phyloP scores from a whole-genome alignment of 148 eudicot genomes.

The Cornus controversa region DNA sequence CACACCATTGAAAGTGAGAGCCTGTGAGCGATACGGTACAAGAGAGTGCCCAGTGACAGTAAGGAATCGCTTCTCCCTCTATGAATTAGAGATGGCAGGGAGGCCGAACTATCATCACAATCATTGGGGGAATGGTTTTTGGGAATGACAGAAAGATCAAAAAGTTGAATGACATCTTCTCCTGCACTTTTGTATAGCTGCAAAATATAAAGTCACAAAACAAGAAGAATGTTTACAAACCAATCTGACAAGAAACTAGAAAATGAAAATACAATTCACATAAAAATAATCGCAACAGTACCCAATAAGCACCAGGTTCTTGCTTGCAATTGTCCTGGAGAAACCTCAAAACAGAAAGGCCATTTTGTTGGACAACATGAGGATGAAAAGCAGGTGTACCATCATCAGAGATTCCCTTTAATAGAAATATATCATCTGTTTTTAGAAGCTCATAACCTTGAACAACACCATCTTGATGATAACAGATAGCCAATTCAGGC shows the following conservation, averaged over 20 bases:
- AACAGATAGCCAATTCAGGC: constrained; percentile 97
- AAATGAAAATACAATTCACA: constrained; percentile 5
- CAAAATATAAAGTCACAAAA: constrained; percentile 6
- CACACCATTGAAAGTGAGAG: constrained; percentile 83
- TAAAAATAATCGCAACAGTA: constrained; percentile 25
- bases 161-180: constrained; percentile 92
- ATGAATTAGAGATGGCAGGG: constrained; percentile 64
- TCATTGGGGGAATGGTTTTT: constrained; percentile 55
- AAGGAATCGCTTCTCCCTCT: constrained; percentile 81
- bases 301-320: constrained; percentile 99
- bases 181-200: constrained; percentile 95
- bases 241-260: background rate
- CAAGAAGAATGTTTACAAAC: background rate
- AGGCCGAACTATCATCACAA: constrained; percentile 51
- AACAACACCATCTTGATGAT: constrained; percentile 95
- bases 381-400: constrained; percentile 96
- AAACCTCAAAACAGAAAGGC: constrained; percentile 88
- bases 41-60: constrained; percentile 77
- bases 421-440: constrained; percentile 86
- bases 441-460: constrained; percentile 95
- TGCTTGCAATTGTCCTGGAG: constrained; percentile 94
- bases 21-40: constrained; percentile 89
- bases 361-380: constrained; percentile 91
- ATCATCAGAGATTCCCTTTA: constrained; percentile 89
- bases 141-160: constrained; percentile 83